These are phyloP conservation scores for Pyrus pyrifolia DNA, from an alignment of 306 rosid species.

Conservation along the genomic window DNA sequence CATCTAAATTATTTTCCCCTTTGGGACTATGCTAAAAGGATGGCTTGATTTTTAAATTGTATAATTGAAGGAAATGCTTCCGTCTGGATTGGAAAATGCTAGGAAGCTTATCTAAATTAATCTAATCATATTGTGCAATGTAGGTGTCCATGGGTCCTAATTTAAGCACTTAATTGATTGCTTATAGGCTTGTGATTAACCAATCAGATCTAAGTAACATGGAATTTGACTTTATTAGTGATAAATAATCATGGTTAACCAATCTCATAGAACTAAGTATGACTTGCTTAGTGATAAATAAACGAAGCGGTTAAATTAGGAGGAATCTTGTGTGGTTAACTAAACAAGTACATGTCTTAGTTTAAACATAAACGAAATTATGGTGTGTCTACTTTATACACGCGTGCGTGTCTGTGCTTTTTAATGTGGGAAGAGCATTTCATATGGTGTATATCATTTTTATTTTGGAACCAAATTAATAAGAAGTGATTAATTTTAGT, in stretches of 20 bases:
- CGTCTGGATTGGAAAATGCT: neutral
- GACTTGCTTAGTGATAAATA: constrained; percentile 1
- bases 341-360: constrained; percentile 3
- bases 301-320: constrained; percentile 15
- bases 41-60: neutral
- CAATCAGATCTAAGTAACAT: constrained; percentile 33
- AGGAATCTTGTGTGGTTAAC: constrained; percentile 15
- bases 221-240: constrained; percentile 43
- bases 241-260: constrained; percentile 26
- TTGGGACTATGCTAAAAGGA: neutral
- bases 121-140: constrained; percentile 7
- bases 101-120: constrained; percentile 1
- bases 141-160: constrained; percentile 30
- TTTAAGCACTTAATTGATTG: constrained; percentile 28
- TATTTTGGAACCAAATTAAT: neutral
- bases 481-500: neutral
- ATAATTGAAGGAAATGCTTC: neutral
- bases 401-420: neutral
- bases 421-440: neutral
- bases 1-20: neutral
- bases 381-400: neutral
- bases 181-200: constrained; percentile 28
- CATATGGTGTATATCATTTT: neutral
- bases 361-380: constrained; percentile 1
- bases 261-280: constrained; percentile 28